phyloP scores from a whole-genome alignment of 2,329 filamentous ascomycete species.

The Neofusicoccum parvum region DNA sequence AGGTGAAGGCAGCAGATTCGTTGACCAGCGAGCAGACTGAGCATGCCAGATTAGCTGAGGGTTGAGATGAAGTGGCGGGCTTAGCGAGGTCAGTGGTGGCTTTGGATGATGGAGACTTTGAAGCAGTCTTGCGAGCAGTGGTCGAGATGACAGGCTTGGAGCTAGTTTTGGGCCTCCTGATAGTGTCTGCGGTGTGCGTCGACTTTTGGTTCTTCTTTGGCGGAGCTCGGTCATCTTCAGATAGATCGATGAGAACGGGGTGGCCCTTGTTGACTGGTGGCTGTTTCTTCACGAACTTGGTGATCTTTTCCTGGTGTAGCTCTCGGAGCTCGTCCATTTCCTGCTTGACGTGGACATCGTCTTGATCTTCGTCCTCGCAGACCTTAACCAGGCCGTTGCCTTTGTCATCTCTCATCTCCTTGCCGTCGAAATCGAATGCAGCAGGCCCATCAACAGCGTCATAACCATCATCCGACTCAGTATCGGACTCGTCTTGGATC shows the following conservation, averaged over 20 bases:
- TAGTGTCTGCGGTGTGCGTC: no score
- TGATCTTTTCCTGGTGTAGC: conserved; percentile 31
- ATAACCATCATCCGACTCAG: conserved; percentile 36
- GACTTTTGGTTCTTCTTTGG: not conserved
- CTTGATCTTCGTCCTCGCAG: conserved; percentile 51
- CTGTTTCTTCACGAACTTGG: conserved; percentile 4
- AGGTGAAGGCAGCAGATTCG: conserved; percentile 57
- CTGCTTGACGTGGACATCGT: conserved; percentile 46
- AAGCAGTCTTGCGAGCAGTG: not conserved
- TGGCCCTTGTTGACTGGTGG: not conserved
- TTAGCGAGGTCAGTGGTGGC: not conserved
- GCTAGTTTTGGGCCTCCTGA: not conserved
- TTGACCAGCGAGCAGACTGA: conserved; percentile 71
- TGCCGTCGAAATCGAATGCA: conserved; percentile 66
- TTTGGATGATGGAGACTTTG: not conserved
- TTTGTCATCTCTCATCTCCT: conserved; percentile 64
- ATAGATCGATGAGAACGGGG: conserved; percentile 9
- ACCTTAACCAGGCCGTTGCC: conserved; percentile 71
- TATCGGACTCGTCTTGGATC: conserved; percentile 22
- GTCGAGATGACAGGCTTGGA: not conserved
- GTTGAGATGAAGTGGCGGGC: not conserved
- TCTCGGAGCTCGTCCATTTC: conserved; percentile 70
- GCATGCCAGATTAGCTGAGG: conserved; percentile 43
- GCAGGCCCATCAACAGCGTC: conserved; percentile 48
- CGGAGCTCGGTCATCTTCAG: not conserved